These are phyloP conservation scores for Hemisphaericaspora nanyangensis DNA, from an alignment of 805 yeast genomes.

Conservation along the genomic window DNA sequence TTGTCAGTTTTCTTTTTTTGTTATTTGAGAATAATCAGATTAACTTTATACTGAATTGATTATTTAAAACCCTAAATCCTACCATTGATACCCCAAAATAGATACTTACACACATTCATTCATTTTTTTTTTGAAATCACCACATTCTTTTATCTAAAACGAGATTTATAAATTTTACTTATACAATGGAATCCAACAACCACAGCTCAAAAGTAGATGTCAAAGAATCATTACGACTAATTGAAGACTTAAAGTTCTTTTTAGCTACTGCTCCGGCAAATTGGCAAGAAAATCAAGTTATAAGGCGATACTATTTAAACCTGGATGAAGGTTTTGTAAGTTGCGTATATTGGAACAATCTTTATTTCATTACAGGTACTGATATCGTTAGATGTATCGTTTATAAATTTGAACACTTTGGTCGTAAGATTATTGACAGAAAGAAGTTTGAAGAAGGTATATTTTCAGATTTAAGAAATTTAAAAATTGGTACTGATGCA, in stretches of 20 bases:
- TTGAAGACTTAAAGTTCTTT: conserved; percentile 80
- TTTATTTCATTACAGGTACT: conserved; percentile 90
- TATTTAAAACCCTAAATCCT: no score
- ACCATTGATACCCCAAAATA: no score
- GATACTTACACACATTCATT: no score
- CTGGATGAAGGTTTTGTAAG: conserved; percentile 90
- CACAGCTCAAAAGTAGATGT: conserved; percentile 4
- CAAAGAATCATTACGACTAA: conserved; percentile 52
- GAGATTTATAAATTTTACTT: no score
- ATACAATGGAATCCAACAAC: neutral
- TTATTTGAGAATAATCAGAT: no score
- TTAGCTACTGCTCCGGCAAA: conserved; percentile 91
- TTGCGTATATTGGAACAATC: conserved; percentile 88
- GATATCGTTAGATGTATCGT: conserved; percentile 92
- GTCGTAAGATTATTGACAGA: conserved; percentile 76
- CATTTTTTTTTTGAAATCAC: no score
- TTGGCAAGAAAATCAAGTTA: conserved; percentile 86
- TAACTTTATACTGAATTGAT: no score
- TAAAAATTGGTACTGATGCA: conserved; percentile 86
- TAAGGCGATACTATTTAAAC: conserved; percentile 78
- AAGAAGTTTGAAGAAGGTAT: conserved; percentile 97
- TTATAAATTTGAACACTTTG: conserved; percentile 85
- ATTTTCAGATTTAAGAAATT: conserved; percentile 81
- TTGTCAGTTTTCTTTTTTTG: no score
- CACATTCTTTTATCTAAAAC: no score